Percentiles rank a stretch among this genome's conserved stretches.
Conservation (phyloP, 371 early-diverging fungal genomes). For the Apophysomyces ossiformis region DNA sequence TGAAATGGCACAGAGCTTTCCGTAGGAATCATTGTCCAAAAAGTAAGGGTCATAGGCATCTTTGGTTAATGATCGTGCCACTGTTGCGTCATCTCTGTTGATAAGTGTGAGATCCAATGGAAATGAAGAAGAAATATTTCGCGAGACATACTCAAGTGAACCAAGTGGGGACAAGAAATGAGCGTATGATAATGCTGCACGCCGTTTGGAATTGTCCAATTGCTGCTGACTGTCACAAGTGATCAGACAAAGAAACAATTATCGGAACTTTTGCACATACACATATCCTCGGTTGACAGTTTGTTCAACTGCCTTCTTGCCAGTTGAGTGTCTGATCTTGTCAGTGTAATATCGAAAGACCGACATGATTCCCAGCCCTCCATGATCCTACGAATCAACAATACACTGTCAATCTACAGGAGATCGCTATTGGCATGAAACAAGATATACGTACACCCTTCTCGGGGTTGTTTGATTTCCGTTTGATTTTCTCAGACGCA, state of each 20-base stretch:
- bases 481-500: slow-evolving; percentile 59
- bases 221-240: slow-evolving; percentile 43
- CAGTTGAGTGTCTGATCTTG: slow-evolving; percentile 45
- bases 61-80: slow-evolving; percentile 6
- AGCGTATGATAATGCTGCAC: slow-evolving; percentile 49
- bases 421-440: background rate
- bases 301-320: slow-evolving; percentile 27
- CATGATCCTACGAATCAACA: slow-evolving; percentile 26
- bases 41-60: slow-evolving; percentile 60
- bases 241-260: background rate
- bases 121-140: background rate
- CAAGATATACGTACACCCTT: slow-evolving; percentile 28
- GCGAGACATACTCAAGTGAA: slow-evolving; percentile 38
- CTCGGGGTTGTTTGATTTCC: slow-evolving; percentile 42
- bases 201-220: slow-evolving; percentile 38
- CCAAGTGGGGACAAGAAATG: slow-evolving; percentile 45
- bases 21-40: slow-evolving; percentile 63
- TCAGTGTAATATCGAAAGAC: slow-evolving; percentile 56
- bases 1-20: slow-evolving; percentile 30
- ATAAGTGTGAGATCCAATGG: background rate
- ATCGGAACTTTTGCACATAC: slow-evolving; percentile 24
- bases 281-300: slow-evolving; percentile 46
- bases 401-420: background rate
- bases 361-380: slow-evolving; percentile 38
- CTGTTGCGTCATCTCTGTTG: slow-evolving; percentile 20